Conservation (phyloP, 106 monocot species). For the Apostasia ramifera region DNA sequence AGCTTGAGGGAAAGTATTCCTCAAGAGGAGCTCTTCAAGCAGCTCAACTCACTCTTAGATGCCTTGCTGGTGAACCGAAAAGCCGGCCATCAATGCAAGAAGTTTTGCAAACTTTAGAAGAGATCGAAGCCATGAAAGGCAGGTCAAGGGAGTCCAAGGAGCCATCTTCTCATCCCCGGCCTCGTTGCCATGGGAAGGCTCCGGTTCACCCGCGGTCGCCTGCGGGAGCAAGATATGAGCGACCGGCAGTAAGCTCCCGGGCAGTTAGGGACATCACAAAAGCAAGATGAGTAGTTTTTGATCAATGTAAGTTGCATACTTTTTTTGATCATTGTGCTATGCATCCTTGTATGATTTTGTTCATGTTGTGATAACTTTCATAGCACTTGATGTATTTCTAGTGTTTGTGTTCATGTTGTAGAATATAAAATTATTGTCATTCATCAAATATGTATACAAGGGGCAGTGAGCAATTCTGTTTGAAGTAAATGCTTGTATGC, state of each 20-base stretch:
- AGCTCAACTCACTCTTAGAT: conserved; percentile 8
- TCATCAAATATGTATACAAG: too few species aligned
- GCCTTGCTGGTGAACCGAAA: conserved; percentile 1
- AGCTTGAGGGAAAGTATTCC: conserved; percentile 13
- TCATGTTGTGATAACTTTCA: too few species aligned
- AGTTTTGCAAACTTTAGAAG: conserved; percentile 12
- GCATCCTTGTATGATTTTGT: background rate
- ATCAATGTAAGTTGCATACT: too few species aligned
- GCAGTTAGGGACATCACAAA: background rate
- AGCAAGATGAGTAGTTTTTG: conserved; percentile 11
- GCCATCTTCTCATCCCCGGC: background rate
- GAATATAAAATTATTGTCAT: too few species aligned
- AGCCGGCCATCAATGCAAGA: conserved; percentile 12
- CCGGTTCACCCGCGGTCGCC: background rate
- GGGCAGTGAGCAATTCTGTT: too few species aligned
- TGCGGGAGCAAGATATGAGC: background rate
- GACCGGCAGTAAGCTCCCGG: background rate
- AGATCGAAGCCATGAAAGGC: conserved; percentile 3
- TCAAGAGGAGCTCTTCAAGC: conserved; percentile 12
- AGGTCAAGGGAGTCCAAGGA: conserved; percentile 2
- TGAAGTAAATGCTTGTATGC: too few species aligned
- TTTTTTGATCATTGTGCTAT: too few species aligned
- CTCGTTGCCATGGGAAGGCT: conserved; percentile 5
- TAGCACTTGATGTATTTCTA: too few species aligned
- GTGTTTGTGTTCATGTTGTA: too few species aligned